Evolutionary conservation across 345 rosid genomes (phyloP), one percentile per base, ranked within the genome.

Genomic region (Euphorbia lathyris): DNA sequence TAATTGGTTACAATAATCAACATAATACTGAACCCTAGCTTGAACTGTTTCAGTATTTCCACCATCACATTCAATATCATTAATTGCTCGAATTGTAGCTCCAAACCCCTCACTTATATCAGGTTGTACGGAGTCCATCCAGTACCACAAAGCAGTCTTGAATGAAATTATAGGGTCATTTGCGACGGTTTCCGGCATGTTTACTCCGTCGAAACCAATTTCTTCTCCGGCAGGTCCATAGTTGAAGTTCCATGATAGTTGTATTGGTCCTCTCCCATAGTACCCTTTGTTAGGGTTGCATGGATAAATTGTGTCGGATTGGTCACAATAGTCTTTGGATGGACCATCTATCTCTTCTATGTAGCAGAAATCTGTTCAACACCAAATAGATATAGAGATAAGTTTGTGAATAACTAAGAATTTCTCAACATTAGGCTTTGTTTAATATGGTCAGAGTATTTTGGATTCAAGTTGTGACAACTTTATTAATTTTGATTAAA

Each of bases 341-440:
- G 91, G 73, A 32, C 88, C 90, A 27, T 87, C 61, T 3, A 74
- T 77, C 55, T 91, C 95, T 77, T 91, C 90, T 34, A 83, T 80
- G 58, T 68, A 67, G 81, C 95, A 91, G 48, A 88, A 91, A 57
- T 80, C 95, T 91, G 82, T 71, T 68, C 52, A 52, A 38, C 53
- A n/a, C n/a, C n/a, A n/a, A n/a, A n/a, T n/a, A n/a, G n/a, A n/a
- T n/a, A n/a, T n/a, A n/a, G n/a, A n/a, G n/a, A n/a, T n/a, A n/a
- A n/a, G n/a, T n/a, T n/a, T n/a, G n/a, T n/a, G n/a, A n/a, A n/a
- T n/a, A n/a, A n/a, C n/a, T n/a, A n/a, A n/a, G n/a, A n/a, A n/a
- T n/a, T n/a, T n/a, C n/a, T n/a, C n/a, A n/a, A n/a, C n/a, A n/a
- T n/a, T n/a, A n/a, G n/a, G n/a, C n/a, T n/a, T n/a, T n/a, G n/a